Base-by-base conservation (phyloP, 2,329 filamentous ascomycete species). In the Penicillium sclerotiorum region DNA sequence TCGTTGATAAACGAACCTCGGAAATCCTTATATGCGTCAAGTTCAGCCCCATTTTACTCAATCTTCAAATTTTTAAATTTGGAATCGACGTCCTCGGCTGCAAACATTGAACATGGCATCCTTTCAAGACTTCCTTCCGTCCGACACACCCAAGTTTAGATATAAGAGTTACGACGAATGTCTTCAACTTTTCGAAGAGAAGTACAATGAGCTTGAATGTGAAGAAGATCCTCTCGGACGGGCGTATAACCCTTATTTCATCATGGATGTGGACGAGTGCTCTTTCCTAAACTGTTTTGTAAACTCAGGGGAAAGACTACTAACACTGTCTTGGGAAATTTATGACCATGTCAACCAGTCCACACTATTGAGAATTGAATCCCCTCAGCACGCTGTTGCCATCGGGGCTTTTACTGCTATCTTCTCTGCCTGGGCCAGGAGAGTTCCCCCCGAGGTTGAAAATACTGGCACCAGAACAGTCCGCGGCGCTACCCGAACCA, bases 231-330 rank as follows among this genome's bases (percentile, higher is more conserved):
- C 28, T 11, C 28, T 32, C 15, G 5, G 28, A 32, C 28, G 15
- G 28, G 28, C 28, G 28, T 45, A 45, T 45, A 41, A 42, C 30
- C 45, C 45, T 41, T 48, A 48, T 22, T 39, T 45, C 28, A 18
- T 51, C 25, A 44, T 53, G 11, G 32, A 47, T 37, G 35, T 53
- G 27, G 47, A 53, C 23, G 43, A 53, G 18, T n/a, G 22, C 35
- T 53, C 50, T 39, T 53, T 50, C 43, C 28, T 37, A 2, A 33
- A 53, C 20, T 47, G 39, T 23, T 53, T 53, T 36, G 33, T 50
- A 1, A 27, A 52, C 18, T 43, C 47, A 4, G 46, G 15, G 20
- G 40, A 50, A n/a, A 38, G 30, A n/a, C 11, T 40, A n/a, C 39
- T 44, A n/a, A 32, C 15, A 21, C 43, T 32, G 1, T 53, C 39